Base-by-base conservation (phyloP, 2,329 filamentous ascomycete species). In the Venturia pyrina region DNA sequence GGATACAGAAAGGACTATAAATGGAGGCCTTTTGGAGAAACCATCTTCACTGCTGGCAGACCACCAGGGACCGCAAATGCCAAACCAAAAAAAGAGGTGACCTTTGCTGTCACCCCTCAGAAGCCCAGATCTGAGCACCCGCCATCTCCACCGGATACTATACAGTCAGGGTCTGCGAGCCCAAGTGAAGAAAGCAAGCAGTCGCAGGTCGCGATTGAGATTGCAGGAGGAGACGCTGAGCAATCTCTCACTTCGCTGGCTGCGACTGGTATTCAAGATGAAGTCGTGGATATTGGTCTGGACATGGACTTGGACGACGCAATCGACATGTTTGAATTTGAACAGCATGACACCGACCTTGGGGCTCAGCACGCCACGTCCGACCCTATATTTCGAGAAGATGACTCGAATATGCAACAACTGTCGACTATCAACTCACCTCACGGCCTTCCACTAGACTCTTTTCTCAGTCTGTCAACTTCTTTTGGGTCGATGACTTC, bases 1-100 rank as follows among this genome's bases (percentile, higher is more conserved):
- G 88, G 88, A 44, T 90, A 90, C 76, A 88, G 86, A 74, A 90
- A 89, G 73, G 85, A 89, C 73, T 90, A 89, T 77, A 89, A 90
- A 79, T 90, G 88, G 88, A 80, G 86, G 64, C 82, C 86, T 0
- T 89, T 89, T 70, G 86, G 87, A 71, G 87, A 89, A 69, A 81
- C 83, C 60, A 85, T 78, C 65, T 80, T 86, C 68, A 75, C 76
- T 24, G 75, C 76, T 63, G 83, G 81, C 69, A 72, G 73, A 41
- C 68, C 69, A 8, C 57, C 44, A 8, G 66, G 43, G 17, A 83
- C 80, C 70, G 68, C 76, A 50, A 83, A 79, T 72, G 32, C 32
- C 32, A 83, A 81, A 76, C 74, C 62, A 24, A 60, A 65, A 48
- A 65, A 65, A 44, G 63, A 65, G 32, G 53, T 79, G 79, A 70